Base-by-base conservation (phyloP, 345 rosid genomes). In the Populus deltoides region DNA sequence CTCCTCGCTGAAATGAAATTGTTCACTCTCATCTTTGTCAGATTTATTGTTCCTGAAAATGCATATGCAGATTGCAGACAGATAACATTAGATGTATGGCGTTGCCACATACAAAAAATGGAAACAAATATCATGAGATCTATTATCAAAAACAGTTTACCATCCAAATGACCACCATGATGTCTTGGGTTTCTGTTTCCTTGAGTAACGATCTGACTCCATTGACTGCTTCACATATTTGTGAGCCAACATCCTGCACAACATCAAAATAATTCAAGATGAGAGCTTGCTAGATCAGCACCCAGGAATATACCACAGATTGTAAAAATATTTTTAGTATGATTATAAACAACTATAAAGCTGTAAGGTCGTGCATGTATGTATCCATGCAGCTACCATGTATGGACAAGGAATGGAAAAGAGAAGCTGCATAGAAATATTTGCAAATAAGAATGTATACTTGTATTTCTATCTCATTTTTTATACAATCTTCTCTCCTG, bases 111-210 rank as follows among this genome's bases (percentile, higher is more conserved):
- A 41, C 3, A 49, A 31, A 16, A 62, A 71, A 66, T 35, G 43
- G 9, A 63, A 13, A 74, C 24, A 70, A 47, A 69, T 25, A 66
- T 16, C 15, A 71, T 43, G 47, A 72, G 17, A 63, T 35, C 43
- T 45, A 66, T 63, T 63, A 45, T 43, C 69, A 53, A 33, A 68
- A 66, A 53, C 70, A 80, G 55, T 31, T 90, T 79, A 96, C 99
- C 97, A 83, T 81, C 97, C 98, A 84, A 92, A 84, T 18, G 99
- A 91, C 99, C 98, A 96, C 99, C 98, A 93, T 70, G 99, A 87
- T 77, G 84, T 86, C 80, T 90, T 90, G 79, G 90, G 82, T 85
- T 90, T 88, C 82, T 91, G 94, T 80, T 82, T 84, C 92, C 86
- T 89, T 35, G 57, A 74, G 74, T 83, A 47, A 75, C 80, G 79